Evolutionary conservation across 768 basidiomycete species (phyloP).

Genomic region (Mycena rebaudengoi): DNA sequence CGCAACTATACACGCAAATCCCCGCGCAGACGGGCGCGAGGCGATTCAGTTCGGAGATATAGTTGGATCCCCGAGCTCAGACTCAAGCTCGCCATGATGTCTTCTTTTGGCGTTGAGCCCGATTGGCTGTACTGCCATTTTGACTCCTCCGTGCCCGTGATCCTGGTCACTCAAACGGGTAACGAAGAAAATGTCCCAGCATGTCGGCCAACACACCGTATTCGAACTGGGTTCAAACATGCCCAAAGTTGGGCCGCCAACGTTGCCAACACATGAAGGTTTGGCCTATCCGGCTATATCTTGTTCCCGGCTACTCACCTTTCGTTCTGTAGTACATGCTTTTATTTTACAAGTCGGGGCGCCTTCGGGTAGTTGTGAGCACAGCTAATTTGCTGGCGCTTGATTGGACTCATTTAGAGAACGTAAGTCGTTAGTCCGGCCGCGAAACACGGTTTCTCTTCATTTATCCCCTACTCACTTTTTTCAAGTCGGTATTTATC

Average conservation of each 20-base stretch:
- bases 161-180: conserved; percentile 76
- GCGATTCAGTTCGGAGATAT: conserved; percentile 1
- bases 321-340: not conserved
- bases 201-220: no score
- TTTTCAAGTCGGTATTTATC: conserved; percentile 20
- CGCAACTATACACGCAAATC: conserved; percentile 60
- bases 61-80: conserved; percentile 59
- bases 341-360: no score
- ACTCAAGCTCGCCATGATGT: conserved; percentile 81
- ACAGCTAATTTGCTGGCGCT: no score
- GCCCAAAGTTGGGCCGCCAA: conserved; percentile 67
- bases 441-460: no score
- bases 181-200: conserved; percentile 68
- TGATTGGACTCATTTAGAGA: no score
- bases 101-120: conserved; percentile 73
- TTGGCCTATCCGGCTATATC: no score
- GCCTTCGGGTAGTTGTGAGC: no score
- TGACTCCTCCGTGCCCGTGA: conserved; percentile 74
- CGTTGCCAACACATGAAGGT: conserved; percentile 89
- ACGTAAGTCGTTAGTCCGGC: no score
- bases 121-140: conserved; percentile 84
- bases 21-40: conserved; percentile 51
- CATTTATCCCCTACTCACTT: no score
- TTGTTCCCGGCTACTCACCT: no score
- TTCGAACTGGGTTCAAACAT: conserved; percentile 72